Base-by-base conservation (phyloP, 495 filamentous ascomycete species). In the Cudoniella acicularis region DNA sequence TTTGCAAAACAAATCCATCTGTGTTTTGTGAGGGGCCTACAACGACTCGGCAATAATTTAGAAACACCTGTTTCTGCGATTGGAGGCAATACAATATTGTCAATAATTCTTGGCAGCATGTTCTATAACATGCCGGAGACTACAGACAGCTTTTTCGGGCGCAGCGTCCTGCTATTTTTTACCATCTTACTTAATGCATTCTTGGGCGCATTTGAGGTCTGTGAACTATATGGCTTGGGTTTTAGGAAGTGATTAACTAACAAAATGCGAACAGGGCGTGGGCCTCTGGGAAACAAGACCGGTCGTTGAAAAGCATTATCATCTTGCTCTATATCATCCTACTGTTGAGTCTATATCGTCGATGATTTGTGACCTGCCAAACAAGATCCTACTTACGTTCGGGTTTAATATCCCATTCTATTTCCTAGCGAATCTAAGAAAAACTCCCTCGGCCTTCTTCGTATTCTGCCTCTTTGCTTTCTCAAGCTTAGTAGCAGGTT, bases 31-130 rank as follows among this genome's bases (percentile, higher is more conserved):
- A 77, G 63, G 77, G 86, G 36, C 73, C 96, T 2, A n/a, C n/a
- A n/a, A n/a, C 77, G 71, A 20, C 87, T n/a, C n/a, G n/a, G n/a
- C n/a, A n/a, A 83, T 16, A 89, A 96, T 63, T 78, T 86, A 54
- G 85, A 79, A 61, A 72, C 92, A 64, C 88, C 87, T 1, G 53
- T 94, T 25, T 79, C 65, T 87, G 85, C 1, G 54, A 93, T 26
- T 79, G 81, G 10, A 73, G 81, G 16, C 75, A 92, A 11, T 77
- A 92, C 61, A 87, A 84, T 82, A 64, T 87, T 92, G 82, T 76
- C 88, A n/a, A 73, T 96, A 21, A 86, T 96, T 68, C 82, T 95
- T 63, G 80, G 84, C 17, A 87, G 81, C 62, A 82, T 96, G 49
- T 96, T 95, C 75, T 92, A 85, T 73, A 85, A 94, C 63, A 67